These are phyloP conservation scores for Rhizopogon rudus DNA, from an alignment of 768 basidiomycete species.

Conservation along the genomic window DNA sequence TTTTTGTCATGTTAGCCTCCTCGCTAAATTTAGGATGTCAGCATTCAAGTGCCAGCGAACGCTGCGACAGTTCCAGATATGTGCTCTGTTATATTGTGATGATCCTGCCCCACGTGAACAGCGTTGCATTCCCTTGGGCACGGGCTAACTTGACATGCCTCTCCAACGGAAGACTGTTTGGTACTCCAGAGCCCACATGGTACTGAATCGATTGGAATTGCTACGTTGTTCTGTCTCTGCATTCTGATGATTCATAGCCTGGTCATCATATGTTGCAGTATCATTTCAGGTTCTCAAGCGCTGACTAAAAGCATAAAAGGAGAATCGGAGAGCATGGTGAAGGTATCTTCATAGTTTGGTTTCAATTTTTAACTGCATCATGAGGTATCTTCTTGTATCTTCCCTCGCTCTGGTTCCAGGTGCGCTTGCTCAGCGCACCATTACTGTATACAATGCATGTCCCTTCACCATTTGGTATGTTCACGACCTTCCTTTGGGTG, in stretches of 20 bases:
- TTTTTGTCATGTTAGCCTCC: too few species aligned
- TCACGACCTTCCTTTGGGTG: not conserved
- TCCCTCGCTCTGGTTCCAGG: constrained; percentile 25
- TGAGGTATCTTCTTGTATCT: constrained; percentile 19
- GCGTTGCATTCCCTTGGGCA: not conserved
- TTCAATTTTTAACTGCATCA: constrained; percentile 1
- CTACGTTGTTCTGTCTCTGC: too few species aligned
- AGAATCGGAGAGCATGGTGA: too few species aligned
- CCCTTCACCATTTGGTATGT: constrained; percentile 65
- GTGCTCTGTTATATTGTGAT: too few species aligned
- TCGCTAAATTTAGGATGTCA: not conserved
- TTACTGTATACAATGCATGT: constrained; percentile 59
- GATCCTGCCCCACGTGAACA: not conserved
- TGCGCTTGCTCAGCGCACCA: constrained; percentile 45
- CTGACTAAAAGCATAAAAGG: not conserved
- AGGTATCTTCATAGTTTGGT: not conserved
- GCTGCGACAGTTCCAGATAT: not conserved
- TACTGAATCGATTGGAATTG: too few species aligned
- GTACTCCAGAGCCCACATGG: too few species aligned
- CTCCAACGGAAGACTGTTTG: not conserved
- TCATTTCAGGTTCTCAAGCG: not conserved
- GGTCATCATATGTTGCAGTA: not conserved
- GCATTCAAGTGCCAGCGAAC: not conserved
- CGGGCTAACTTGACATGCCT: not conserved
- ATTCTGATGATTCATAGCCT: too few species aligned